Conservation (phyloP, 179 eudicot species). For the Beta lomatogona region DNA sequence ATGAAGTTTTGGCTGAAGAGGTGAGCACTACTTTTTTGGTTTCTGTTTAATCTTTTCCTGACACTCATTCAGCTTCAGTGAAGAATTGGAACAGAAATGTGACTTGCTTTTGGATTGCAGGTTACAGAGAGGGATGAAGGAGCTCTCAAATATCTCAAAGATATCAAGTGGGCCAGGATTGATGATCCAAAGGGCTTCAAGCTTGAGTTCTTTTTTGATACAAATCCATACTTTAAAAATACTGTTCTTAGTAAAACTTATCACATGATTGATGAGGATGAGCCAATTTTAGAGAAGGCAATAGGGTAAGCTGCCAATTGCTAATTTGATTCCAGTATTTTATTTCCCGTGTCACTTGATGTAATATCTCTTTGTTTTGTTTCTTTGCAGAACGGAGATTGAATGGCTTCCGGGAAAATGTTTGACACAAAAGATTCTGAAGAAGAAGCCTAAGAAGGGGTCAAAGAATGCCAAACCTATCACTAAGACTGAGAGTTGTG, state of each 20-base stretch:
- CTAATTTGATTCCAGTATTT: not conserved
- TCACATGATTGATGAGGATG: constrained; percentile 95
- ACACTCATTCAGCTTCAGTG: not conserved
- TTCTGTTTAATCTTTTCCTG: not conserved
- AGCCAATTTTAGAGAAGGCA: constrained; percentile 88
- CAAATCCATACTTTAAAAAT: constrained; percentile 82
- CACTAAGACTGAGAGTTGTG: constrained; percentile 82
- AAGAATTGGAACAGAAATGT: not conserved
- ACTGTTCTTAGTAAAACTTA: constrained; percentile 74
- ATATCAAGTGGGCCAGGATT: constrained; percentile 81
- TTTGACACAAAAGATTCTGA: constrained; percentile 80
- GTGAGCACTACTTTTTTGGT: constrained; percentile 28
- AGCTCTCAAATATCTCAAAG: constrained; percentile 83
- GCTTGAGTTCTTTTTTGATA: constrained; percentile 80
- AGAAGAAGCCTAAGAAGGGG: constrained; percentile 88
- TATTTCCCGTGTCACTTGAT: not conserved
- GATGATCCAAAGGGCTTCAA: constrained; percentile 87
- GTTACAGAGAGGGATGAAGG: constrained; percentile 94
- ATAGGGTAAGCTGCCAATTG: constrained; percentile 56
- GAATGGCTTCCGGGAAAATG: constrained; percentile 88
- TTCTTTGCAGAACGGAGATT: constrained; percentile 67
- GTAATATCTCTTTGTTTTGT: not conserved
- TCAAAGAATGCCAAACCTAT: constrained; percentile 79
- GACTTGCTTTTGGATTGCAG: constrained; percentile 35
- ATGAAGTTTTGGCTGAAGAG: constrained; percentile 88